Evolutionary conservation across 176 grass and related monocot genomes (phyloP), one percentile per base, ranked within the genome.

Genomic region (Otatea glauca): DNA sequence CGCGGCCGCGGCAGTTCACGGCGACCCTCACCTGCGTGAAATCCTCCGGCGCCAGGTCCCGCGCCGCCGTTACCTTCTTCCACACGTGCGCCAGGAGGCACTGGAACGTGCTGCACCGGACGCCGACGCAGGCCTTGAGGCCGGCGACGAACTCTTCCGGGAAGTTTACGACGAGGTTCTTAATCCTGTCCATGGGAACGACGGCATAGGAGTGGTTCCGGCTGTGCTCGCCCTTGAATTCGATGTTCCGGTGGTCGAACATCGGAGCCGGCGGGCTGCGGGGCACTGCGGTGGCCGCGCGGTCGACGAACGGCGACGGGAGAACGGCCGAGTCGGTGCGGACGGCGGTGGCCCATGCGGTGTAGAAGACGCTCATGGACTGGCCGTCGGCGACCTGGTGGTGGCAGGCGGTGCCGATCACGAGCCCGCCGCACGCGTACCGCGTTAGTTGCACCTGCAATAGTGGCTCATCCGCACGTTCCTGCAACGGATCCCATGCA

Each of bases 321-420:
- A 73, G 15, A 16, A 3, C 1, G 0, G 58, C 20, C 44, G 47
- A 53, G 58, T 6, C 32, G 2, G 20, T 80, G 39, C 86, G 78
- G 10, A 74, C 83, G 16, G 83, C n/a, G 7, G 64, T 6, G 6
- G 86, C 90, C 90, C 86, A 92, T 2, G 32, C 73, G 2, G 70
- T 24, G 70, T 58, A 69, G 81, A 91, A 91, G 68, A 24, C 42
- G 54, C 89, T 87, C 81, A 91, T 88, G 53, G 89, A 65, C 43
- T 87, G 85, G 12, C 85, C 85, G 76, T 91, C 89, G 76, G 89
- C 55, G 62, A 88, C 76, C 0, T 68, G 62, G 81, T 88, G 89
- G 29, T 88, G 76, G 34, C 13, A 5, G 7, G 21, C 61, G 18
- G 45, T 62, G 42, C 61, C 85, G 75, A 86, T 80, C 45, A 85